phyloP scores from a whole-genome alignment of 2,329 filamentous ascomycete species.

The Paraphaeosphaeria minitans region DNA sequence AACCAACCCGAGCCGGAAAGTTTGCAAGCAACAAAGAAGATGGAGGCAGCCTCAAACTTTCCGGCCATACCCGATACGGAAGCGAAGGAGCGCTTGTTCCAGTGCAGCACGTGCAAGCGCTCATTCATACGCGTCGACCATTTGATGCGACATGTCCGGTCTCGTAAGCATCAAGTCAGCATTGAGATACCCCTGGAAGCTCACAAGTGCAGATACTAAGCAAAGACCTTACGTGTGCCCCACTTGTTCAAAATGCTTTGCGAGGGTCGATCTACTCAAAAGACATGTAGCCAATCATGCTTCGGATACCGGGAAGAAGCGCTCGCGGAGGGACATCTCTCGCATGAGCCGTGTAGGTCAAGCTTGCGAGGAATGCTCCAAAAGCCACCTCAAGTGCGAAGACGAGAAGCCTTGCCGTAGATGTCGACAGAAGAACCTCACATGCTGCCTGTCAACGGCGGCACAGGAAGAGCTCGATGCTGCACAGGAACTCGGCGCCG shows the following conservation, averaged over 20 bases:
- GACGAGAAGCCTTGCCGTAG: conserved; percentile 60
- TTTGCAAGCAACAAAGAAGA: neutral
- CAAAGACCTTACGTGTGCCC: conserved; percentile 54
- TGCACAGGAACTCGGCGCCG: conserved; percentile 28
- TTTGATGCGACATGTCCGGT: conserved; percentile 59
- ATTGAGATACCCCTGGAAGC: neutral
- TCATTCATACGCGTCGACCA: conserved; percentile 60
- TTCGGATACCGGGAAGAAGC: conserved; percentile 40
- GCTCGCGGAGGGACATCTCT: conserved; percentile 30
- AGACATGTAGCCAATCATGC: conserved; percentile 55
- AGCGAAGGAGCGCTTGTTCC: conserved; percentile 44
- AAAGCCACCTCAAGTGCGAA: conserved; percentile 59
- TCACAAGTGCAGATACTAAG: conserved; percentile 39
- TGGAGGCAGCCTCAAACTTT: conserved; percentile 10
- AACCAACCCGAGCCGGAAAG: conserved; percentile 7
- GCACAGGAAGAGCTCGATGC: conserved; percentile 25
- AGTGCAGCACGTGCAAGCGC: conserved; percentile 59
- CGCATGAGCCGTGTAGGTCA: conserved; percentile 45
- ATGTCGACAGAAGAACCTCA: conserved; percentile 56
- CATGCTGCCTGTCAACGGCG: conserved; percentile 39
- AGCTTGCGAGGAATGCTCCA: conserved; percentile 59
- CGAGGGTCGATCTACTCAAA: conserved; percentile 57
- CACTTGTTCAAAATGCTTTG: conserved; percentile 54
- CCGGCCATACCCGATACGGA: conserved; percentile 24
- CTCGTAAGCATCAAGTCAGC: conserved; percentile 42